Conservation (phyloP, 2,329 filamentous ascomycete genomes). For the Graphilbum ipis-grandicollis region DNA sequence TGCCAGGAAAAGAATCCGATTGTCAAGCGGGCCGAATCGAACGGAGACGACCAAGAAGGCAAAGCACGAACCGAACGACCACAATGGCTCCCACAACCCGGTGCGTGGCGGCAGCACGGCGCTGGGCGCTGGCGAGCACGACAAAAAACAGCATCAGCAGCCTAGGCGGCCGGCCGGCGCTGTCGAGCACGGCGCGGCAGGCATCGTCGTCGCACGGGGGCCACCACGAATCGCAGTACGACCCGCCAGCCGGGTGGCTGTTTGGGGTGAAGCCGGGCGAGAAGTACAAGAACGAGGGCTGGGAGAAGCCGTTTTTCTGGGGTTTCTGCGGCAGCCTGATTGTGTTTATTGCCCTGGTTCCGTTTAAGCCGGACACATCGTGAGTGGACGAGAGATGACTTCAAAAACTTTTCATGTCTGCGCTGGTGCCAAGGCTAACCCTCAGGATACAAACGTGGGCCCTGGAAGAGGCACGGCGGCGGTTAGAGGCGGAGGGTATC, state of each 20-base stretch:
- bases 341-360: constrained; percentile 63
- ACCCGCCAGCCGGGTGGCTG: constrained; percentile 80
- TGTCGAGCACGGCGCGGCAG: constrained; percentile 5
- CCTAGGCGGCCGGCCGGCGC: constrained; percentile 4
- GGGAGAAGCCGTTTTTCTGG: constrained; percentile 76
- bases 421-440: neutral
- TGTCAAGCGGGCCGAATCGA: too few species aligned
- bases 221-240: constrained; percentile 63
- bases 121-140: neutral
- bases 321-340: constrained; percentile 68
- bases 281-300: constrained; percentile 91
- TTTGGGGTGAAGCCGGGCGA: constrained; percentile 88
- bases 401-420: too few species aligned
- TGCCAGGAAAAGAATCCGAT: too few species aligned
- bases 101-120: constrained; percentile 1
- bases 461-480: constrained; percentile 84
- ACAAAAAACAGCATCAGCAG: neutral
- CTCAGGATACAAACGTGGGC: constrained; percentile 97
- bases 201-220: constrained; percentile 12
- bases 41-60: too few species aligned
- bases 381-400: constrained; percentile 36
- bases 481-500: constrained; percentile 92
- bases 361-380: constrained; percentile 98
- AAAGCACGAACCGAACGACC: too few species aligned
- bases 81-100: too few species aligned